Percentiles rank a stretch among this genome's conserved stretches.
phyloP scores from a whole-genome alignment of 495 filamentous ascomycete species.

The Sphaerosporella brunnea region DNA sequence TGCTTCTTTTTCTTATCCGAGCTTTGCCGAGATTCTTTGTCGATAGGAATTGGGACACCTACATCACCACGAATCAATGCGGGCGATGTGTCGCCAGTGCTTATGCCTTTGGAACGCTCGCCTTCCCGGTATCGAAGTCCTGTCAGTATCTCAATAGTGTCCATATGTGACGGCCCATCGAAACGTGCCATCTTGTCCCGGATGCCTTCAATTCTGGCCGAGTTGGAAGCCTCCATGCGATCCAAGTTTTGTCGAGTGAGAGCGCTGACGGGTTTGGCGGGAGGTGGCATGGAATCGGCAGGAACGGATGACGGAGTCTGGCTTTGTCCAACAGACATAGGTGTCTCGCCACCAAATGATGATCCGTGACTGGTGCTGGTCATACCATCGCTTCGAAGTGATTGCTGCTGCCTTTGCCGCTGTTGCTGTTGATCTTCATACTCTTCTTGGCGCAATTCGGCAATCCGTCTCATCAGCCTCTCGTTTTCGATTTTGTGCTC shows the following conservation, averaged over 20 bases:
- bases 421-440: slow-evolving; percentile 49
- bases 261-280: slow-evolving; percentile 42
- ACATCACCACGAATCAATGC: slow-evolving; percentile 69
- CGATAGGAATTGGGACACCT: slow-evolving; percentile 64
- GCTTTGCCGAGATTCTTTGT: slow-evolving; percentile 46
- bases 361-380: neutral
- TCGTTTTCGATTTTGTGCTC: slow-evolving; percentile 98
- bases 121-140: slow-evolving; percentile 77
- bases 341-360: slow-evolving; percentile 18
- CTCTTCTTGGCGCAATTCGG: slow-evolving; percentile 71
- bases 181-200: slow-evolving; percentile 58
- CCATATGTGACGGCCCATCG: slow-evolving; percentile 57
- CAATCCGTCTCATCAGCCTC: slow-evolving; percentile 63
- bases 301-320: slow-evolving; percentile 17
- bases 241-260: slow-evolving; percentile 66
- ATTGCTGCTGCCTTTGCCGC: slow-evolving; percentile 24
- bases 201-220: slow-evolving; percentile 52
- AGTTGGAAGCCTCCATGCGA: slow-evolving; percentile 47
- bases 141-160: slow-evolving; percentile 87
- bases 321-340: slow-evolving; percentile 11
- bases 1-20: slow-evolving; percentile 82
- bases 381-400: neutral
- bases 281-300: slow-evolving; percentile 43
- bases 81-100: slow-evolving; percentile 63
- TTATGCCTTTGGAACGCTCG: slow-evolving; percentile 74